Percentiles rank a stretch among this genome's conserved stretches.
Conservation (phyloP, 148 eudicot species). For the Pharnaceum exiguum region DNA sequence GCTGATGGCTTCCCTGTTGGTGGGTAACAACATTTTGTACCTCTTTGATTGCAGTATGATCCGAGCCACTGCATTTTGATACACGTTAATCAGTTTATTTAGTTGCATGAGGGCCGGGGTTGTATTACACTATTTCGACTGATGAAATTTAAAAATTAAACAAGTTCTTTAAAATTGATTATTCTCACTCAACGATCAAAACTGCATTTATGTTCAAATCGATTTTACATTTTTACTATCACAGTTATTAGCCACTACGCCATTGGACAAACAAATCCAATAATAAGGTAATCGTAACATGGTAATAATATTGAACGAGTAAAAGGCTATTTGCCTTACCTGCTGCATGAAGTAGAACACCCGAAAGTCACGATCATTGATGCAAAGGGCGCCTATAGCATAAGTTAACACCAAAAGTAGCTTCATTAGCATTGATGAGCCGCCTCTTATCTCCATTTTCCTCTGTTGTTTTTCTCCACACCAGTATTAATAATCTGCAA, state of each 20-base stretch:
- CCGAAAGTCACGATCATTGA: constrained; percentile 11
- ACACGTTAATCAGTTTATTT: not conserved
- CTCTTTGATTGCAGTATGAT: constrained; percentile 21
- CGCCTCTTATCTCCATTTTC: not conserved
- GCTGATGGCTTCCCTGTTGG: constrained; percentile 18
- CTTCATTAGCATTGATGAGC: constrained; percentile 1
- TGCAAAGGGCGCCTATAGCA: not conserved
- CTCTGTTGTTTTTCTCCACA: not conserved
- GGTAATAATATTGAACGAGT: too few species aligned
- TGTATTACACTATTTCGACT: not conserved
- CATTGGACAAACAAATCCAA: too few species aligned
- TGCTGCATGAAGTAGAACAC: constrained; percentile 19
- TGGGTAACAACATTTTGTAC: constrained; percentile 17
- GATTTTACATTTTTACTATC: too few species aligned
- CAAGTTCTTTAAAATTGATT: too few species aligned
- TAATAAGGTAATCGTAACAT: too few species aligned
- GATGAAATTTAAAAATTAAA: too few species aligned
- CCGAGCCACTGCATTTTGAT: constrained; percentile 17
- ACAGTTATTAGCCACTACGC: too few species aligned
- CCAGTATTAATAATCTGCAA: too few species aligned
- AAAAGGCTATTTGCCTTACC: too few species aligned
- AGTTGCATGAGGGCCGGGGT: too few species aligned
- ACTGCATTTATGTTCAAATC: too few species aligned
- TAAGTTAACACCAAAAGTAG: not conserved
- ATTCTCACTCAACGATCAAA: too few species aligned